A percentile compares a stretch with the other conserved stretches of the same genome.
Evolutionary conservation across 2,329 filamentous ascomycete species (phyloP).

Genomic region (Ophiostoma piceae): DNA sequence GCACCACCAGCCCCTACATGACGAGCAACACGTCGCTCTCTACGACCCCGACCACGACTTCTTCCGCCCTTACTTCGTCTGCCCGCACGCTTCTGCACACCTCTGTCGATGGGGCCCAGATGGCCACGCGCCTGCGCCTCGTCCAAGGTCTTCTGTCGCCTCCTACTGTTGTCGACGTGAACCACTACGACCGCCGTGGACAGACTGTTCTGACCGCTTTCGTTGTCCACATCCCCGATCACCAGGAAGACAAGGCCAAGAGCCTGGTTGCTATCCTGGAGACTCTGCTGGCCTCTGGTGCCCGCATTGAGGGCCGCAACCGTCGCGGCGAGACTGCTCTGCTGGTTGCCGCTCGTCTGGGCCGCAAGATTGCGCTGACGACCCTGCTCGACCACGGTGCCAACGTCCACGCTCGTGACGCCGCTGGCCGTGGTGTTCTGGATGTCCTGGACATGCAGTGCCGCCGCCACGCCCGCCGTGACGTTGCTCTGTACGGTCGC

Average conservation of each 20-base stretch:
- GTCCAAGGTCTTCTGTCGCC: constrained; percentile 34
- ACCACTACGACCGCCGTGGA: constrained; percentile 49
- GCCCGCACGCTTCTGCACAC: constrained; percentile 24
- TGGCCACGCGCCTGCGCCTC: constrained; percentile 31
- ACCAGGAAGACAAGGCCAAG: constrained; percentile 44
- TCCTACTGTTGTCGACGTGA: constrained; percentile 42
- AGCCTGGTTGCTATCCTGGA: constrained; percentile 44
- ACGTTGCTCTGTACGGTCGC: constrained; percentile 33
- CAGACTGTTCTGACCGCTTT: constrained; percentile 55
- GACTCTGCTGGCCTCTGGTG: constrained; percentile 40
- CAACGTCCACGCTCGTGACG: constrained; percentile 32
- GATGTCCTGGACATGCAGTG: constrained; percentile 29
- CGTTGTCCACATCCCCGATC: constrained; percentile 45
- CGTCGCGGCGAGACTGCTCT: constrained; percentile 51
- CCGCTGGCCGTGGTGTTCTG: constrained; percentile 36
- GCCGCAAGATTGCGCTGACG: constrained; percentile 48
- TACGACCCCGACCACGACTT: neutral
- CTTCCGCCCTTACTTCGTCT: neutral
- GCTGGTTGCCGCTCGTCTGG: constrained; percentile 49
- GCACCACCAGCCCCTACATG: constrained; percentile 19
- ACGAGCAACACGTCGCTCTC: constrained; percentile 2
- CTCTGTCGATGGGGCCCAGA: constrained; percentile 27
- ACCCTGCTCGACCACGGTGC: constrained; percentile 39
- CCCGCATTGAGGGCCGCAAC: constrained; percentile 48
- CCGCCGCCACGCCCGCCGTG: constrained; percentile 28